Evolutionary conservation across 768 basidiomycete genomes (phyloP), one percentile per base, ranked within the genome.

Genomic region (Boletus pseudopeckii): DNA sequence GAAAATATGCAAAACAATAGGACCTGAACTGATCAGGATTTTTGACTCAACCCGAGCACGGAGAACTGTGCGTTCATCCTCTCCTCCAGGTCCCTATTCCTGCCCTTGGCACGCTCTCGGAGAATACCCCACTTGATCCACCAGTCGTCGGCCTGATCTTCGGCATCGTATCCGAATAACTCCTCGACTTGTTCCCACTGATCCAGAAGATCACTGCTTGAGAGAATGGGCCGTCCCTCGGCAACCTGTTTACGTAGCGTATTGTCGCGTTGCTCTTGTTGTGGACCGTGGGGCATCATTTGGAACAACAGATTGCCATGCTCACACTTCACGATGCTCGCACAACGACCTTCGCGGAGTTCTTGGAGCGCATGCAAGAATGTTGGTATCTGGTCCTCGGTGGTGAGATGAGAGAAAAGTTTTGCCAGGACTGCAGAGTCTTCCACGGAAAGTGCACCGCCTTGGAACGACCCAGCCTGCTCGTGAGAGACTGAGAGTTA

Each of bases 91-190:
- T 61, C 59, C 47, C 24, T 56, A 11, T 45, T 54, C 13, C 68
- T 63, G 40, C 57, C 57, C 45, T 60, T 64, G 53, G 74, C 72
- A 26, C 72, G 59, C 61, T 80, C 71, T 42, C 71, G 70, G 53
- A 80, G 69, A 17, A 73, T 53, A 8, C 81, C 81, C 80, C 80
- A 82, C 36, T 78, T 80, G 11, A 78, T 73, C 82, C 82, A 86
- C 82, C 82, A 85, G 60, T 84, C 81, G 36, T 82, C 82, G 22
- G 80, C 84, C 45, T 75, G 72, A 43, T 85, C 83, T 37, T 71
- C 74, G 9, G 82, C 75, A 57, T 82, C 77, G 58, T 83, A 79
- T 14, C 71, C 67, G 50, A 77, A 81, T 54, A 84, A 58, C 22
- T 72, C 74, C 50, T 80, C 69, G 54, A 82, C 75, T 38, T 75